These are phyloP conservation scores for Bipolaris oryzae DNA, from an alignment of 2,329 filamentous ascomycete species.

Conservation along the genomic window DNA sequence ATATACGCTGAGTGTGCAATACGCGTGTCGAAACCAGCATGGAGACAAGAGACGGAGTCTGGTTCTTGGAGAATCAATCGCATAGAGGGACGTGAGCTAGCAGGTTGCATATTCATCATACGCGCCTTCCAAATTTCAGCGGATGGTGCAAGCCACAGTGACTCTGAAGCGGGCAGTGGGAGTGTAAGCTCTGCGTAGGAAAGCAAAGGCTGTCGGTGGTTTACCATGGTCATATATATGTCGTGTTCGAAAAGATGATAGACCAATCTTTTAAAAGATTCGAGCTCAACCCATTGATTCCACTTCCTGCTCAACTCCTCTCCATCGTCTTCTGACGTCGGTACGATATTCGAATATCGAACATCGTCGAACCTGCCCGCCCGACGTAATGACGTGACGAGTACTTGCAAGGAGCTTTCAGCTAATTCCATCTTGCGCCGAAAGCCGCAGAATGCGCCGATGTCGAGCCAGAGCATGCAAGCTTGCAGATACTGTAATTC, in stretches of 20 bases:
- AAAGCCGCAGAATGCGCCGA: conserved; percentile 63
- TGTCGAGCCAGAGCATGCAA: conserved; percentile 57
- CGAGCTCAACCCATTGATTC: conserved; percentile 65
- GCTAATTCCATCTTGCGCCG: conserved; percentile 63
- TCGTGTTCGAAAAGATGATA: conserved; percentile 32
- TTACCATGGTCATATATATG: conserved; percentile 28
- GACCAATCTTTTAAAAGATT: conserved; percentile 63
- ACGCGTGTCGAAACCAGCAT: conserved; percentile 57
- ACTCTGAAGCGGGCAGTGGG: conserved; percentile 65
- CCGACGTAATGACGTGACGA: conserved; percentile 61
- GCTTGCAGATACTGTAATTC: conserved; percentile 60
- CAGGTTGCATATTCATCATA: conserved; percentile 23
- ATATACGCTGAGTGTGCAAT: conserved; percentile 21
- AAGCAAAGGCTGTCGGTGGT: conserved; percentile 58
- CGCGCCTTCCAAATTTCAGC: conserved; percentile 68
- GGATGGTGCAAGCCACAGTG: conserved; percentile 68
- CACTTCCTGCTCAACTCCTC: conserved; percentile 66
- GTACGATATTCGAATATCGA: neutral
- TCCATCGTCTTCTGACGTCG: conserved; percentile 18
- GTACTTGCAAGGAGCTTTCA: conserved; percentile 59
- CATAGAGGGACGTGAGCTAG: conserved; percentile 12
- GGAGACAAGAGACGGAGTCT: conserved; percentile 57
- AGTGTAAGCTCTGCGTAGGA: conserved; percentile 71
- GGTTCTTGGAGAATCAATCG: conserved; percentile 38
- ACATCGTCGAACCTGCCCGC: conserved; percentile 63